Percentiles rank a stretch among this genome's conserved stretches.
phyloP scores from a whole-genome alignment of 257 asterid genomes.

The Solanum clarkiae region DNA sequence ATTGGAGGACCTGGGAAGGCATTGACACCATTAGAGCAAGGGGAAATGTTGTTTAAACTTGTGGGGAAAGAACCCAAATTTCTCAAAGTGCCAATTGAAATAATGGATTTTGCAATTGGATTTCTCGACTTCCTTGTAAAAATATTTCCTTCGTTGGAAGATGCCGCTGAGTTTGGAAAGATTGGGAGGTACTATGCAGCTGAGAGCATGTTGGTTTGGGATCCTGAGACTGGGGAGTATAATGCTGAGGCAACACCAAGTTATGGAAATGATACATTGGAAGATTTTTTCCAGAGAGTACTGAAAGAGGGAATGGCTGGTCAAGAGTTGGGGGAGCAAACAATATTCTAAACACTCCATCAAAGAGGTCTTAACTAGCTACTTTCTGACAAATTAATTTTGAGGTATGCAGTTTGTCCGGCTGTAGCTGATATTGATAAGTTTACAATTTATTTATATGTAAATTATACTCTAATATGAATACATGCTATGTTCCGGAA shows the following conservation, averaged over 20 bases:
- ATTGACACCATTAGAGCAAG: constrained; percentile 89
- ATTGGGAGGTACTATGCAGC: constrained; percentile 97
- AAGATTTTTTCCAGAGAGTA: constrained; percentile 72
- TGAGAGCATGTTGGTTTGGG: constrained; percentile 81
- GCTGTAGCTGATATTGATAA: background rate
- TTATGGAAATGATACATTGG: constrained; percentile 79
- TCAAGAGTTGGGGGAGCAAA: constrained; percentile 90
- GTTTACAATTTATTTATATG: background rate
- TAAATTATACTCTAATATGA: background rate
- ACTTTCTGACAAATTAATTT: background rate
- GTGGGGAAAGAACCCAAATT: constrained; percentile 68
- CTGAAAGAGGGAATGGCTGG: constrained; percentile 82
- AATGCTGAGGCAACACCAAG: constrained; percentile 81
- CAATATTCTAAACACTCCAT: constrained; percentile 30
- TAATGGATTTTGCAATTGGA: constrained; percentile 86
- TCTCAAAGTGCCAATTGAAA: constrained; percentile 69
- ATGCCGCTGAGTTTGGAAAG: constrained; percentile 91
- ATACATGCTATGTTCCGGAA: background rate
- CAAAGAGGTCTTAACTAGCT: background rate
- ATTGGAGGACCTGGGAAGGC: constrained; percentile 91
- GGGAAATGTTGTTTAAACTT: constrained; percentile 74
- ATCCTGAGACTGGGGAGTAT: constrained; percentile 59
- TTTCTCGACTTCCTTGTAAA: constrained; percentile 76
- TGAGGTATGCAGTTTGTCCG: constrained; percentile 1
- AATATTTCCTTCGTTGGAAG: constrained; percentile 70